phyloP scores from a whole-genome alignment of 2,329 filamentous ascomycete genomes.

The Juglanconis oblonga region DNA sequence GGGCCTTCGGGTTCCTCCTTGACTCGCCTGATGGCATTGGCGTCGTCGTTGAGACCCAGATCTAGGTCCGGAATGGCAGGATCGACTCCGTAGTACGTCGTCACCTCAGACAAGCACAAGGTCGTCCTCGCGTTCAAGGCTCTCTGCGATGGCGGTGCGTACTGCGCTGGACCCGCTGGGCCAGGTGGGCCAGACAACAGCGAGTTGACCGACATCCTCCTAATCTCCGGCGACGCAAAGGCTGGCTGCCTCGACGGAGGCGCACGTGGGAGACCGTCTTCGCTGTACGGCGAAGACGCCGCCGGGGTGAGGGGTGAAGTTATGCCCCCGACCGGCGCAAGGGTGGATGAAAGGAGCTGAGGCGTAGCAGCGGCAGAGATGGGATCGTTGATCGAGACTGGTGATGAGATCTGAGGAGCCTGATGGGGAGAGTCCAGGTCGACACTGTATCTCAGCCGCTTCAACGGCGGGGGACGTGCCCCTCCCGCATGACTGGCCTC shows the following conservation, averaged over 20 bases:
- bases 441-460: slow-evolving; percentile 18
- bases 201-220: slow-evolving; percentile 62
- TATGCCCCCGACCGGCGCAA: slow-evolving; percentile 17
- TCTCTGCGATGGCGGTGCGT: slow-evolving; percentile 17
- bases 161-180: slow-evolving; percentile 19
- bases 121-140: slow-evolving; percentile 15
- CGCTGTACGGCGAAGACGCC: slow-evolving; percentile 36
- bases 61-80: slow-evolving; percentile 68
- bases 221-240: slow-evolving; percentile 23
- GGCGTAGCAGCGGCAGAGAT: slow-evolving; percentile 7
- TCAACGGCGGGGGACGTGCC: slow-evolving; percentile 9
- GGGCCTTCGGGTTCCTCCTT: background rate
- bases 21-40: slow-evolving; percentile 50
- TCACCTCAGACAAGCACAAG: slow-evolving; percentile 27
- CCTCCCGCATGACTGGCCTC: background rate
- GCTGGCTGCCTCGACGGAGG: slow-evolving; percentile 19
- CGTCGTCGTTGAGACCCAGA: slow-evolving; percentile 68
- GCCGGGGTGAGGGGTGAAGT: slow-evolving; percentile 38
- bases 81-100: slow-evolving; percentile 66
- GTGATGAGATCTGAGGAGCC: slow-evolving; percentile 7
- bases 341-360: slow-evolving; percentile 24
- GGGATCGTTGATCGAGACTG: background rate
- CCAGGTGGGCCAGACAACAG: slow-evolving; percentile 54
- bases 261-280: slow-evolving; percentile 21
- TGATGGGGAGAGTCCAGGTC: slow-evolving; percentile 11